Evolutionary conservation across 2,329 filamentous ascomycete species (phyloP), one percentile per base, ranked within the genome.

Genomic region (Ceratocystis diversiconidia): DNA sequence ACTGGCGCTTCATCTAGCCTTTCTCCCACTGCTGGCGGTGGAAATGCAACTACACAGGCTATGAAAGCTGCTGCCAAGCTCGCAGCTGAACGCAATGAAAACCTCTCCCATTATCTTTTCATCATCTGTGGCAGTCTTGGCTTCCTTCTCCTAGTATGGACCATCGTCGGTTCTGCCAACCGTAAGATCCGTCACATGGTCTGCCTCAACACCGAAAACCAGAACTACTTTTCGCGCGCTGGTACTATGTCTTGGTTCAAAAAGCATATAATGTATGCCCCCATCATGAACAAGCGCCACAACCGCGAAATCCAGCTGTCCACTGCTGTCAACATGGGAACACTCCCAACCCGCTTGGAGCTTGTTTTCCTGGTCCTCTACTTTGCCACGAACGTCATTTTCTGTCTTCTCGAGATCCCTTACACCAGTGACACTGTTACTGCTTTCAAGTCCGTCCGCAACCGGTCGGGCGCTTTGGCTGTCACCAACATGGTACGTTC

Each of bases 391-490:
- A 88, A 88, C 72, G 44, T 85, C 32, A 75, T 77, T 69, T 88
- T 94, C 76, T 92, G 88, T 73, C 78, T 88, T 62, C 77, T 85
- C 50, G 80, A 81, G 66, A 83, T 92, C 62, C 80, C 84, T 61
- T 90, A 82, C 72, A 76, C 76, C 43, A 75, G 75, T 17, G 73
- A 78, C 64, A 77, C 77, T 61, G 71, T 72, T 10, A 73, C 75
- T 28, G 79, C 36, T 36, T 60, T 65, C 59, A 88, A 95, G 73
- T 60, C 66, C 4, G 79, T 96, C 55, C 87, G 94, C 71, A 92
- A 92, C 46, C 85, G 94, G 66, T 88, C 89, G 5, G 94, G 94
- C 65, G 88, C 87, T 7, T 81, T 99, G 69, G 86, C 92, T 3
- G 80, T 91, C 10, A 82, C 95, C 71, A 99, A 96, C 77, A 89